A percentile compares a stretch with the other conserved stretches of the same genome.
phyloP scores from a whole-genome alignment of 805 yeast species.

The Ogataea nonfermentans region DNA sequence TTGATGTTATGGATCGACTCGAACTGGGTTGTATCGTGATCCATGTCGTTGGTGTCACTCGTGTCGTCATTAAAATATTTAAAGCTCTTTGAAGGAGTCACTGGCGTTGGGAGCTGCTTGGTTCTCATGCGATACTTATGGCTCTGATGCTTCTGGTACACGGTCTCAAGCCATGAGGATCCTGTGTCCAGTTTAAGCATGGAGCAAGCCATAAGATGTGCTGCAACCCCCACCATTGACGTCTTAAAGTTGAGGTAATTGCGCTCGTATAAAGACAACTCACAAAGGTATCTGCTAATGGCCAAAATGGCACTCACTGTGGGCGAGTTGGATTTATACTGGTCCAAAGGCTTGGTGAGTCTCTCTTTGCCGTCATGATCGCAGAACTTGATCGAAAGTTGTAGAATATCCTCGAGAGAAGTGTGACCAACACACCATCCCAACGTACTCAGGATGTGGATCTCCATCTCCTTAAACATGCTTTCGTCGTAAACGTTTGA shows the following conservation, averaged over 20 bases:
- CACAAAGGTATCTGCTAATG: slow-evolving; percentile 53
- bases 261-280: slow-evolving; percentile 50
- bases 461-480: slow-evolving; percentile 48
- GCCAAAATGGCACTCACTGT: slow-evolving; percentile 53
- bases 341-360: slow-evolving; percentile 27
- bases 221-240: slow-evolving; percentile 47
- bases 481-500: slow-evolving; percentile 52
- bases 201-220: slow-evolving; percentile 53
- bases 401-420: slow-evolving; percentile 52
- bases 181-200: slow-evolving; percentile 50
- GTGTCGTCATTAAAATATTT: slow-evolving; percentile 18
- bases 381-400: slow-evolving; percentile 34
- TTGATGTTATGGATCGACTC: slow-evolving; percentile 28
- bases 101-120: slow-evolving; percentile 25
- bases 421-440: slow-evolving; percentile 45
- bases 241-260: slow-evolving; percentile 43
- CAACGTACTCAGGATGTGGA: slow-evolving; percentile 40
- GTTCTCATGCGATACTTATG: slow-evolving; percentile 11
- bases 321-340: slow-evolving; percentile 32
- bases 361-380: slow-evolving; percentile 35
- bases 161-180: slow-evolving; percentile 32
- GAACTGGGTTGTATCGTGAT: background rate
- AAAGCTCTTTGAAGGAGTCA: slow-evolving; percentile 25
- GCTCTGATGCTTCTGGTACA: slow-evolving; percentile 17
- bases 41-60: slow-evolving; percentile 14